phyloP scores from a whole-genome alignment of 768 basidiomycete species.

The Lactarius indigo region DNA sequence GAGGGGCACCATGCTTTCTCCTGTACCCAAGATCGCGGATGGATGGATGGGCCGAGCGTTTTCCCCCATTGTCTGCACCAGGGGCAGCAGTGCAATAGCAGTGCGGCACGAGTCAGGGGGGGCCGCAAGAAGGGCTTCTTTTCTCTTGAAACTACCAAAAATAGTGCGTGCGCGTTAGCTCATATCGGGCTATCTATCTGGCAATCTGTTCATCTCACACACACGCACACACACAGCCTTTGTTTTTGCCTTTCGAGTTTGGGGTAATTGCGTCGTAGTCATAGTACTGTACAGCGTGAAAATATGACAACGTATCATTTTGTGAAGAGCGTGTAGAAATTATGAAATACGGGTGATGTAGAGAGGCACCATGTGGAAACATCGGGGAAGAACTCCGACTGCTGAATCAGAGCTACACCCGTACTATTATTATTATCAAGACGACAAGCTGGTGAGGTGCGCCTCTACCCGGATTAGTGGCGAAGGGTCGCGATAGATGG shows the following conservation, averaged over 20 bases:
- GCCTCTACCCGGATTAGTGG: neutral
- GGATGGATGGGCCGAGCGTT: neutral
- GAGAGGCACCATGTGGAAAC: neutral
- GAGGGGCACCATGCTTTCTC: neutral
- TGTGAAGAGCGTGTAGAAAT: neutral
- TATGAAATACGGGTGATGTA: neutral
- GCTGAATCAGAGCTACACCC: neutral
- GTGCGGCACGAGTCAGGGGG: neutral
- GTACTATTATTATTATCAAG: neutral
- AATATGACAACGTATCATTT: no score
- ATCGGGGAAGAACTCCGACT: neutral
- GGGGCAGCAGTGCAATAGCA: constrained; percentile 1
- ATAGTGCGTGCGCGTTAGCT: neutral
- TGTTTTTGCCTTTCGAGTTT: neutral
- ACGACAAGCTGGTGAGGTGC: neutral
- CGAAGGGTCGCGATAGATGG: neutral
- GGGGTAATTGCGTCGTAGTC: neutral
- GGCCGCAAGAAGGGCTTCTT: neutral
- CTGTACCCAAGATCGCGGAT: neutral
- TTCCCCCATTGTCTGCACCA: neutral
- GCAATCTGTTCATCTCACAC: neutral
- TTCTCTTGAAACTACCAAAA: neutral
- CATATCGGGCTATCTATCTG: neutral
- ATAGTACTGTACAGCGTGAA: neutral
- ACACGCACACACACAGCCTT: neutral